A percentile compares a stretch with the other conserved stretches of the same genome.
phyloP scores from a whole-genome alignment of 2,329 filamentous ascomycete genomes.

The Phyllosticta capitalensis region DNA sequence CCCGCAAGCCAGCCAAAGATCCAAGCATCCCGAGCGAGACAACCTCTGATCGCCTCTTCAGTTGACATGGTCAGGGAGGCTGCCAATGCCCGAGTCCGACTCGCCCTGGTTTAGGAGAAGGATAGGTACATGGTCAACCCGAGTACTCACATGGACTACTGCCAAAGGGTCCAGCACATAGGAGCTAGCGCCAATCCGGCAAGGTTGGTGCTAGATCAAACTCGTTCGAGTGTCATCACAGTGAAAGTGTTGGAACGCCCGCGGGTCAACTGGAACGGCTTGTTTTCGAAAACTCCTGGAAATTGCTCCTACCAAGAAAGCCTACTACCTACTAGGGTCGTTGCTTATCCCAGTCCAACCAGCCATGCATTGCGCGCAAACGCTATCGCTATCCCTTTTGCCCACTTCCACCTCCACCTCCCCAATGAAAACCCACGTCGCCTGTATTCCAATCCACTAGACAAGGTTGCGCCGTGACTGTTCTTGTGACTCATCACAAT shows the following conservation, averaged over 20 bases:
- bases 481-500: background rate
- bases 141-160: background rate
- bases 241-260: background rate
- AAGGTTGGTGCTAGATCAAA: background rate
- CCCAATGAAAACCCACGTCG: background rate
- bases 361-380: background rate
- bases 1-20: background rate
- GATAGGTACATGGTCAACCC: no score
- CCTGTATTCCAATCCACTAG: background rate
- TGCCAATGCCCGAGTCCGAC: no score
- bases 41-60: background rate
- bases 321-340: no score
- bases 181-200: background rate
- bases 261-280: background rate
- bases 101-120: no score
- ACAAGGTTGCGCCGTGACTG: background rate
- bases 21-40: background rate
- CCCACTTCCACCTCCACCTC: background rate
- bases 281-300: background rate
- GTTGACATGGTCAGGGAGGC: no score
- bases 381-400: background rate
- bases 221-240: no score
- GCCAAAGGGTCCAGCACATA: background rate
- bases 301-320: background rate
- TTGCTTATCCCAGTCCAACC: background rate